Evolutionary conservation across 2,329 filamentous ascomycete species (phyloP).

Genomic region (Colletotrichum destructivum): DNA sequence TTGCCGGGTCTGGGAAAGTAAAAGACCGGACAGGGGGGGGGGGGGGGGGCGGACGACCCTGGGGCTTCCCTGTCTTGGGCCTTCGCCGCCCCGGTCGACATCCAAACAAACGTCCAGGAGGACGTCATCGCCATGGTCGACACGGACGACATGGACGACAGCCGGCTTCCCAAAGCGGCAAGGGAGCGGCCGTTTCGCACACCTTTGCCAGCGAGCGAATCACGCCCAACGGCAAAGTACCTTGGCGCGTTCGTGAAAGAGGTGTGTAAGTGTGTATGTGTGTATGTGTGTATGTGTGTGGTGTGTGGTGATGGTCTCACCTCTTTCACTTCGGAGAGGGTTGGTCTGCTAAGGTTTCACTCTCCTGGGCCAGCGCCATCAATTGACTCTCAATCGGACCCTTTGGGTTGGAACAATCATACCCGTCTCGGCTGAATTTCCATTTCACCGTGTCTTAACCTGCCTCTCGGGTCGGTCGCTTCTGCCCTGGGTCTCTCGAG

Average conservation of each 20-base stretch:
- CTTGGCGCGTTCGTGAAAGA: neutral
- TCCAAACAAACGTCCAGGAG: constrained; percentile 3
- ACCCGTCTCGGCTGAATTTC: constrained; percentile 3
- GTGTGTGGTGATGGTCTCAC: neutral
- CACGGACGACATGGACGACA: constrained; percentile 38
- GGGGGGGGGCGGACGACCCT: neutral
- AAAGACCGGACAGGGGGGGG: constrained; percentile 3
- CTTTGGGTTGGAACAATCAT: constrained; percentile 9
- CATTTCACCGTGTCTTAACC: neutral
- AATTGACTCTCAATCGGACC: constrained; percentile 2
- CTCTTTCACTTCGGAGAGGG: constrained; percentile 3
- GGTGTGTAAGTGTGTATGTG: neutral
- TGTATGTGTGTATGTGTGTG: no score
- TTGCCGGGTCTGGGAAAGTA: constrained; percentile 9
- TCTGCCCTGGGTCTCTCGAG: neutral
- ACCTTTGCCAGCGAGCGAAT: constrained; percentile 6
- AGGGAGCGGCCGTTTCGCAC: constrained; percentile 28
- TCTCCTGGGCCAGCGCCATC: constrained; percentile 11
- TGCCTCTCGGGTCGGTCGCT: constrained; percentile 4
- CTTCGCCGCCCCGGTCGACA: neutral
- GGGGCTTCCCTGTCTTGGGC: constrained; percentile 6
- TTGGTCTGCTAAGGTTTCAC: constrained; percentile 21
- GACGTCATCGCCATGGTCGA: constrained; percentile 40
- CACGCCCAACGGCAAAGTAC: neutral
- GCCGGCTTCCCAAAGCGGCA: constrained; percentile 37